phyloP scores from a whole-genome alignment of 768 basidiomycete genomes.

The Pleurotus tuoliensis region DNA sequence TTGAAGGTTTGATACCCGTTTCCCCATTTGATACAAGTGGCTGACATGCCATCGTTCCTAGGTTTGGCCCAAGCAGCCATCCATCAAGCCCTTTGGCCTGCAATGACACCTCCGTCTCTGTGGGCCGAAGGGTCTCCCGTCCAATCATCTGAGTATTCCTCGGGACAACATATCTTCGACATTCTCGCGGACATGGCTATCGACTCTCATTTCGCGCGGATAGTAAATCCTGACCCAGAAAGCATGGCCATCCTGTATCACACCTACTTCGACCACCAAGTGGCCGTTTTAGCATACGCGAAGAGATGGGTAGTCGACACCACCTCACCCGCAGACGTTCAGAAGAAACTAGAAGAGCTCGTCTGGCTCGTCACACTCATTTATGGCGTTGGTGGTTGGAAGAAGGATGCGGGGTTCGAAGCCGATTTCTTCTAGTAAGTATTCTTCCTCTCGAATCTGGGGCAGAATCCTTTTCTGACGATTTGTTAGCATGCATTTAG shows the following conservation, averaged over 20 bases:
- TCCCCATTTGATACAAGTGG: background rate
- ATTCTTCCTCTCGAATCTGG: background rate
- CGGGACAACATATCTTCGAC: constrained; percentile 38
- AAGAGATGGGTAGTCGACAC: constrained; percentile 21
- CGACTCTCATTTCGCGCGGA: constrained; percentile 35
- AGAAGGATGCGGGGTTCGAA: constrained; percentile 26
- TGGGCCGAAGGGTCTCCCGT: background rate
- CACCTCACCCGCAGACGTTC: constrained; percentile 23
- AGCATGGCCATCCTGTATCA: background rate
- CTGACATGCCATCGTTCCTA: constrained; percentile 16
- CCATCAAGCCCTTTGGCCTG: constrained; percentile 35
- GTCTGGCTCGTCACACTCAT: constrained; percentile 41
- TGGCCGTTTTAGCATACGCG: constrained; percentile 15
- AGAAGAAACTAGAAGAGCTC: constrained; percentile 49
- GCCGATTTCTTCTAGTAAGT: constrained; percentile 50
- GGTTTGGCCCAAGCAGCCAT: constrained; percentile 57
- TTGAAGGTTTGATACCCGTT: constrained; percentile 44
- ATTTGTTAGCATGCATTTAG: constrained; percentile 44
- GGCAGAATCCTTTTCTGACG: constrained; percentile 3
- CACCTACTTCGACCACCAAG: constrained; percentile 1
- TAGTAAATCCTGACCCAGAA: constrained; percentile 7
- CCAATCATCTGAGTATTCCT: background rate
- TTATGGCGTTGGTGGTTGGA: constrained; percentile 35
- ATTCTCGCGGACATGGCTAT: constrained; percentile 52
- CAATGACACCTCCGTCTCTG: constrained; percentile 22